Conservation (phyloP, 2,329 filamentous ascomycete genomes). For the Pseudogymnoascus sp. region DNA sequence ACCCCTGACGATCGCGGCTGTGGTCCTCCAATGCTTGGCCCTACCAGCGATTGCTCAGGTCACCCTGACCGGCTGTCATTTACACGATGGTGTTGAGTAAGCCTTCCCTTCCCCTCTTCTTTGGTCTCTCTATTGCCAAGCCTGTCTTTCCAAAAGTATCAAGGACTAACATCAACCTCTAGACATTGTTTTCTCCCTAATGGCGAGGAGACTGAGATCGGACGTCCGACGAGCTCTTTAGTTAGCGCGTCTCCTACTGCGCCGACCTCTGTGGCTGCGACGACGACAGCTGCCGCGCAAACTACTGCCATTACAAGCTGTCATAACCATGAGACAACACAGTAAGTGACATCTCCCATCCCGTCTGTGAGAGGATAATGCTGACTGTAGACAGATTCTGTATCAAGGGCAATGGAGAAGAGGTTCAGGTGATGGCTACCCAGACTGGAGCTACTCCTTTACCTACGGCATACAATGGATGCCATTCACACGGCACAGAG, state of each 20-base stretch:
- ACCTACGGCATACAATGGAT: slow-evolving; percentile 55
- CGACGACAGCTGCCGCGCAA: slow-evolving; percentile 26
- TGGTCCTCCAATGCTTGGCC: neutral
- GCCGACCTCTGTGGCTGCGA: slow-evolving; percentile 18
- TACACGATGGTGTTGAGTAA: slow-evolving; percentile 26
- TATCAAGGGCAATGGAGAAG: slow-evolving; percentile 35
- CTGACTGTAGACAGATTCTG: slow-evolving; percentile 32
- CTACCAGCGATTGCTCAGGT: slow-evolving; percentile 5
- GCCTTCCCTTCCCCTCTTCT: neutral
- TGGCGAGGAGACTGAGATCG: slow-evolving; percentile 6
- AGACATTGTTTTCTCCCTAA: slow-evolving; percentile 8
- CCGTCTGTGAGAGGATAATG: slow-evolving; percentile 19
- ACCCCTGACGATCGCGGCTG: neutral
- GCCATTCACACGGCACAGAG: slow-evolving; percentile 52
- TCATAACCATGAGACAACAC: slow-evolving; percentile 42
- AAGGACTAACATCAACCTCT: neutral
- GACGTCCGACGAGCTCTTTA: neutral
- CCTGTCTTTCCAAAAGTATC: neutral
- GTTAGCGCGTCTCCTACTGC: slow-evolving; percentile 24
- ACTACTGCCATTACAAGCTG: slow-evolving; percentile 45
- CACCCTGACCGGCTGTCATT: slow-evolving; percentile 28
- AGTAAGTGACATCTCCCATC: slow-evolving; percentile 7
- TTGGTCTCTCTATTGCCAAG: slow-evolving; percentile 1
- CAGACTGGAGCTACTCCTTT: slow-evolving; percentile 47
- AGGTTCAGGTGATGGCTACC: slow-evolving; percentile 37